Conservation (phyloP, 306 rosid genomes). For the Cucurbita moschata region DNA sequence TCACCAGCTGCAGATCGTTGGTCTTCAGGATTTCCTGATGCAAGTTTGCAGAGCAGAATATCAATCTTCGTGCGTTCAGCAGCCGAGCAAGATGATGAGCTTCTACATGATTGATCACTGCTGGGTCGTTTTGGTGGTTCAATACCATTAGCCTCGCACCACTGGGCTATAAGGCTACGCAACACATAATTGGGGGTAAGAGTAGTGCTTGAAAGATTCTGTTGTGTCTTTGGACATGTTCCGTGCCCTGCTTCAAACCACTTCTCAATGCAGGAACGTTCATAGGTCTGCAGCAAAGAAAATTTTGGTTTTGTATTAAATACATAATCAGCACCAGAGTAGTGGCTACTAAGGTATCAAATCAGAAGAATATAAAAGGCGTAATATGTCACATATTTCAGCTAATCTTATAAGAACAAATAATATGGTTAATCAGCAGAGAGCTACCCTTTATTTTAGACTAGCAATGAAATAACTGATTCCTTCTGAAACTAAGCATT, state of each 20-base stretch:
- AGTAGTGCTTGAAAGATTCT: slow-evolving; percentile 49
- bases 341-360: not conserved
- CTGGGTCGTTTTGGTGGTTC: slow-evolving; percentile 86
- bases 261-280: slow-evolving; percentile 85
- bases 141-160: slow-evolving; percentile 95
- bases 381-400: not conserved
- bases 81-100: slow-evolving; percentile 54
- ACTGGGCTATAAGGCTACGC: slow-evolving; percentile 85
- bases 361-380: not conserved
- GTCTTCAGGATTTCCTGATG: slow-evolving; percentile 55
- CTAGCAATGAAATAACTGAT: not conserved
- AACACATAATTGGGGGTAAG: slow-evolving; percentile 90
- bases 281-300: slow-evolving; percentile 63
- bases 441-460: not conserved
- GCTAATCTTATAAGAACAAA: not conserved
- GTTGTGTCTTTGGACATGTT: slow-evolving; percentile 94
- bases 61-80: slow-evolving; percentile 69
- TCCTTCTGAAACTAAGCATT: not conserved
- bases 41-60: slow-evolving; percentile 51
- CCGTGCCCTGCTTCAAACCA: slow-evolving; percentile 84
- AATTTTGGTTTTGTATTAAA: not conserved
- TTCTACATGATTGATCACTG: slow-evolving; percentile 43
- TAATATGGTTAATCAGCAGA: not conserved
- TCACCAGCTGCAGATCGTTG: slow-evolving; percentile 85
- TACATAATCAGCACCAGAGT: not conserved